Base-by-base conservation (phyloP, 1,139 yeast species). In the Zygotorulaspora mrakii region DNA sequence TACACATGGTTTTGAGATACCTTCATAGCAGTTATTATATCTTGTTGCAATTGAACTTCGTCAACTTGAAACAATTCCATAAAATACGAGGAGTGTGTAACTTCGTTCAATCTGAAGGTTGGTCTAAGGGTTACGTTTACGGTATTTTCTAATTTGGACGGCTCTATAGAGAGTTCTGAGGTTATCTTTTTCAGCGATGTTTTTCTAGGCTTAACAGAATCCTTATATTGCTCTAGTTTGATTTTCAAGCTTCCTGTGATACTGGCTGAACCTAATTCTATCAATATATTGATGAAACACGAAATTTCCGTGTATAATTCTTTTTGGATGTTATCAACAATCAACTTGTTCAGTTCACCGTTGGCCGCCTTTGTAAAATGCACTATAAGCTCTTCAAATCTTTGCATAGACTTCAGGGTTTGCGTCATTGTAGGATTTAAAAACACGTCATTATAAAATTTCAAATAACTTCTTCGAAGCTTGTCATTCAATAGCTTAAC, bases 311-410 rank as follows among this genome's bases (percentile, higher is more conserved):
- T 60, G 50, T 76, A 79, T 0, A 80, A 73, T 21, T 68, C 64
- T 1, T 65, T 59, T 43, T 74, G 72, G 24, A 70, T 62, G 31
- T 76, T 64, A 3, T 69, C 69, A 2, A 62, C 55, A 1, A 75
- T 74, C 28, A 76, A 49, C 47, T 79, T 78, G 37, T 68, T 70
- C 26, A 82, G 59, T 57, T 82, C 89, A 49, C 77, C 80, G 42
- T 78, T 77, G 6, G 85, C 79, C 43, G 76, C 71, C 17, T 80
- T 71, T 14, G 82, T 75, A 57, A 83, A 85, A 57, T 74, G 70
- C 68, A 81, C 74, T 6, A 84, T 73, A 37, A 84, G 64, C 42
- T 78, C 82, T 49, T 82, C 89, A 1, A 79, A 76, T 25, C 75
- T 70, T 28, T 68, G 67, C 42, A 71, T 68, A 16, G 70, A 58